Base-by-base conservation (phyloP, 2,329 filamentous ascomycete genomes). In the Penicillium hordei region DNA sequence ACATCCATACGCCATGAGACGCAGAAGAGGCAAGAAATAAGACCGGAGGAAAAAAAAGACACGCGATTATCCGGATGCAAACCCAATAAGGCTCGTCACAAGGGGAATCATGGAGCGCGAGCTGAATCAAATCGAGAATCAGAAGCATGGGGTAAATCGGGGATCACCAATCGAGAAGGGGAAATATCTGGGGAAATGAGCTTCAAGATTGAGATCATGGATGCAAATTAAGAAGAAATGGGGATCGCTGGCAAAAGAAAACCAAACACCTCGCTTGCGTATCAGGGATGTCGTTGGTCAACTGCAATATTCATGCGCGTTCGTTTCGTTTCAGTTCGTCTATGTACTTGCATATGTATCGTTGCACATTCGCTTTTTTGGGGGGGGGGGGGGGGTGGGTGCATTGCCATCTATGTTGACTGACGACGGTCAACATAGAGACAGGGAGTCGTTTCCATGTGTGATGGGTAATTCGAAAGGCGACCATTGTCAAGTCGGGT, bases 281-380 rank as follows among this genome's bases (percentile, higher is more conserved):
- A 50, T 62, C 52, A 52, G 63, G 55, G 48, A 60, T 60, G 63
- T 60, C 61, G 52, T 65, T 60, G 62, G 59, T 59, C 57, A 65
- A 57, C 48, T 54, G 63, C 56, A 59, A 59, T 60, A 40, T 63
- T 63, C 61, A 64, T 62, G 61, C 57, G 64, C 58, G 57, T 67
- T 57, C 65, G 53, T 67, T 66, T 66, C 65, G 60, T 67, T 60
- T 65, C 62, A 60, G 65, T 65, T 67, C 65, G 60, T 67, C 65
- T 66, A 66, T 67, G 57, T 57, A 53, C 49, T 60, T 54, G 64
- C 62, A 56, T 66, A 60, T 65, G 59, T 64, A 66, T 66, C 57
- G 54, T 65, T 60, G 62, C 63, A 60, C 60, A 64, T 65, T 64
- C 60, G 59, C 64, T 56, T 65, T 56, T 59, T 51, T 17, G 19